phyloP scores from a whole-genome alignment of 768 basidiomycete genomes.

The Russula emetica region DNA sequence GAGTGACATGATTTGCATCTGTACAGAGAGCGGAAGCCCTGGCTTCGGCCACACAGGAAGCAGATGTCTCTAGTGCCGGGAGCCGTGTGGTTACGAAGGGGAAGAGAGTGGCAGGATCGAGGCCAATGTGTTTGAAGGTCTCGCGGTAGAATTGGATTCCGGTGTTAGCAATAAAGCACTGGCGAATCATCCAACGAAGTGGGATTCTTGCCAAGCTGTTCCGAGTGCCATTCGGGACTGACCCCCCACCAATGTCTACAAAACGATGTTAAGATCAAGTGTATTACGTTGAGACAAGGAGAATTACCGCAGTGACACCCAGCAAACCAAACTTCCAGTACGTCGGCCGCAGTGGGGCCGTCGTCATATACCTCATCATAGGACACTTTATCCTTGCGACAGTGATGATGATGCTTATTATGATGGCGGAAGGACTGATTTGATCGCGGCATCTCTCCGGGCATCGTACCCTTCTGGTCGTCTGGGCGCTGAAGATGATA shows the following conservation, averaged over 20 bases:
- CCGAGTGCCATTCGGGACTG: constrained; percentile 50
- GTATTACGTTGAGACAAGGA: neutral
- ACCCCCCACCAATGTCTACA: constrained; percentile 72
- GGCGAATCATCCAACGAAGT: constrained; percentile 53
- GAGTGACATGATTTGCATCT: constrained; percentile 23
- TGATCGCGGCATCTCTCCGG: constrained; percentile 45
- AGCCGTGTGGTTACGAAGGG: constrained; percentile 31
- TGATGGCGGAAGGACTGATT: constrained; percentile 30
- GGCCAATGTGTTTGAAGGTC: constrained; percentile 34
- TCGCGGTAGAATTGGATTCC: constrained; percentile 38
- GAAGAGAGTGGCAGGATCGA: constrained; percentile 32
- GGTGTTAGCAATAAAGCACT: constrained; percentile 49
- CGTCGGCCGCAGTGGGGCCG: constrained; percentile 44
- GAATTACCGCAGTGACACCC: constrained; percentile 62
- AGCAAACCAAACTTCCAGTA: constrained; percentile 78
- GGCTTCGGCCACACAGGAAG: neutral
- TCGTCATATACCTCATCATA: constrained; percentile 42
- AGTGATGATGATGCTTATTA: neutral
- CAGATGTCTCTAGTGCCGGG: constrained; percentile 2
- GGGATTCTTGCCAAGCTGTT: constrained; percentile 66
- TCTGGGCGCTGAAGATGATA: constrained; percentile 33
- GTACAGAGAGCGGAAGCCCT: neutral
- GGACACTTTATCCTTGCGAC: constrained; percentile 7
- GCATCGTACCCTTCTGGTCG: constrained; percentile 45
- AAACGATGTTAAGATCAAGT: neutral